phyloP scores from a whole-genome alignment of 192 early-diverging fungal species.

The Bifiguratus adelaidae region DNA sequence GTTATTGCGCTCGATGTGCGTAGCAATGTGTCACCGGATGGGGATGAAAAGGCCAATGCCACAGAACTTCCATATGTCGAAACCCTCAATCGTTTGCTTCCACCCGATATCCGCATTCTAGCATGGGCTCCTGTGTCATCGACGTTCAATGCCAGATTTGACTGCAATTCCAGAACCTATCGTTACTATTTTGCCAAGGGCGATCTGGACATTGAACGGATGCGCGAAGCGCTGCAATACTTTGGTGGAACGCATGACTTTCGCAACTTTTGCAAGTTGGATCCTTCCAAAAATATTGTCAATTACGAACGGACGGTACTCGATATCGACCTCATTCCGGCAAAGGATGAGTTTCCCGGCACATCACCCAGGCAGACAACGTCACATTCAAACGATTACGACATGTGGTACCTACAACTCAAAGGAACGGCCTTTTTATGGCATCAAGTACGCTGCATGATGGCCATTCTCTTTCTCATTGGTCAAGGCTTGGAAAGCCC shows the following conservation, averaged over 20 bases:
- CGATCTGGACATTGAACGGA: constrained; percentile 57
- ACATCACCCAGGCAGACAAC: constrained; percentile 4
- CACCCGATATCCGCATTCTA: constrained; percentile 79
- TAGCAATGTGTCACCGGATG: constrained; percentile 34
- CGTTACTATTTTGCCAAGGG: constrained; percentile 79
- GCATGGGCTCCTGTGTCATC: constrained; percentile 77
- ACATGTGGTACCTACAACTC: constrained; percentile 65
- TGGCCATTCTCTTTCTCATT: constrained; percentile 77
- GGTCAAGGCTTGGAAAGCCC: constrained; percentile 73
- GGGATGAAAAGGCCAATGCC: constrained; percentile 7
- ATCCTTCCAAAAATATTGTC: constrained; percentile 70
- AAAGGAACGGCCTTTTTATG: constrained; percentile 87
- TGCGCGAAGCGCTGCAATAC: constrained; percentile 59
- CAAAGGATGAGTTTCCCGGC: not conserved
- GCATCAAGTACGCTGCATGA: constrained; percentile 98
- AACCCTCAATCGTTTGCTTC: constrained; percentile 78
- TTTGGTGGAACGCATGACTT: constrained; percentile 86
- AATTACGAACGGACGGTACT: constrained; percentile 73
- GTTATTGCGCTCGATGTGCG: constrained; percentile 75
- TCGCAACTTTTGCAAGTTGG: constrained; percentile 93
- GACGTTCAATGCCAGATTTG: constrained; percentile 80
- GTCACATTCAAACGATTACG: constrained; percentile 11
- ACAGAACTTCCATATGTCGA: constrained; percentile 72
- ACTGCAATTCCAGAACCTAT: constrained; percentile 76
- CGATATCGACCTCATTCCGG: constrained; percentile 37